Base-by-base conservation (phyloP, 176 grass and related monocot genomes). In the Ampelocalamus luodianensis region DNA sequence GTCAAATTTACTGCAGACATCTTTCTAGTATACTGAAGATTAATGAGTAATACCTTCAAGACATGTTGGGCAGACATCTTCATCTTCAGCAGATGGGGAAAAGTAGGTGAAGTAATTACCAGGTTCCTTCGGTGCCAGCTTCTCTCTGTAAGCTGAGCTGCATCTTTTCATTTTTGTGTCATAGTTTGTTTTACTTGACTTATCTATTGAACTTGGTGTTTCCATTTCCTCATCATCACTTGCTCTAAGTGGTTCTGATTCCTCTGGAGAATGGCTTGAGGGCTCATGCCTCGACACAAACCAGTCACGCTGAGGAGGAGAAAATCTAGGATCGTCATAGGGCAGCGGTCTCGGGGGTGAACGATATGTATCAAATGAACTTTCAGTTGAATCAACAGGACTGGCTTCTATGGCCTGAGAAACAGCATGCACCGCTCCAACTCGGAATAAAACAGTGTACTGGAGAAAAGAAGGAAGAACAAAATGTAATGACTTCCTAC, bases 11-110 rank as follows among this genome's bases (percentile, higher is more conserved):
- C 3, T 10, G 0, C 48, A 22, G 4, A 15, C 17, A 69, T 43
- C 3, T 69, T 70, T 50, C 17, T 65, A 76, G 32, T 24, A 62
- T 55, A 69, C 34, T 22, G 2, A 64, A 12, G 39, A 26, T 26
- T 56, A 37, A 61, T 34, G 17, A 32, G 32, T 58, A 84, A 64
- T 81, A 99, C 96, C 96, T 92, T 99, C 96, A 89, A 99, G 96
- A 84, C 96, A 99, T 65, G 93, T 99, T 48, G 96, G 96, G 61
- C 96, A 99, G 50, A 92, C 93, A 73, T 99, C 96, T 79, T 99
- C 96, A 71, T 99, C 96, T 79, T 96, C 96, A 65, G 93, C 80
- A 18, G 86, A 92, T 56, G 93, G 86, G 56, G 90, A 82, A 54
- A 87, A 90, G 55, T 99, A 94, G 24, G 87, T 93, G 12, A 77